Conservation (phyloP, 192 early-diverging fungal genomes). For the Chytriomyces sp. region DNA sequence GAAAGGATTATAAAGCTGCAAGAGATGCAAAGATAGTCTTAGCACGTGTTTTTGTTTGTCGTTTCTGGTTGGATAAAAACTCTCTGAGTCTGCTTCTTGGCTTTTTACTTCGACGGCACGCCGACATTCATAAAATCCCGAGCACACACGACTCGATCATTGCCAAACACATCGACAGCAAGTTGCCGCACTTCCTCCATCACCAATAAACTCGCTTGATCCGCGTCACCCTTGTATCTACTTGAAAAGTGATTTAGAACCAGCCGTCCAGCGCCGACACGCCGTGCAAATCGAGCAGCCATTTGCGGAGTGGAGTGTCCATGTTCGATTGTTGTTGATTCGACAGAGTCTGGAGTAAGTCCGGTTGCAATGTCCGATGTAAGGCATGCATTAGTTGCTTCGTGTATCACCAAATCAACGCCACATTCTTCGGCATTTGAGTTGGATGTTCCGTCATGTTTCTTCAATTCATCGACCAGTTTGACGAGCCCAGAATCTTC, state of each 20-base stretch:
- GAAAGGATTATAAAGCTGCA: too few species aligned
- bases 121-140: slow-evolving; percentile 37
- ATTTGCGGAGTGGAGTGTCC: slow-evolving; percentile 67
- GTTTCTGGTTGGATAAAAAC: too few species aligned
- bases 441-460: background rate
- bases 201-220: slow-evolving; percentile 41
- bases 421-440: background rate
- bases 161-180: slow-evolving; percentile 52
- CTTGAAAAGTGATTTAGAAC: slow-evolving; percentile 63
- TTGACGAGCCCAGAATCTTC: background rate
- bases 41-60: too few species aligned
- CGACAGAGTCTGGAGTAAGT: slow-evolving; percentile 41
- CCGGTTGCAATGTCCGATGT: slow-evolving; percentile 39
- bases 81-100: background rate
- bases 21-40: too few species aligned
- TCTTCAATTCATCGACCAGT: slow-evolving; percentile 6
- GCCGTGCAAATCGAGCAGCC: slow-evolving; percentile 54
- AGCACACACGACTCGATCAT: slow-evolving; percentile 42
- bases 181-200: slow-evolving; percentile 61
- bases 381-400: slow-evolving; percentile 61
- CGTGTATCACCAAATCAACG: slow-evolving; percentile 57
- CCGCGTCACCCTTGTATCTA: slow-evolving; percentile 57
- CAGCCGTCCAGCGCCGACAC: slow-evolving; percentile 44
- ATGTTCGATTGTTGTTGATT: slow-evolving; percentile 44
- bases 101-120: background rate